phyloP scores from a whole-genome alignment of 2,329 filamentous ascomycete genomes.

The Hypoxylon sp. region DNA sequence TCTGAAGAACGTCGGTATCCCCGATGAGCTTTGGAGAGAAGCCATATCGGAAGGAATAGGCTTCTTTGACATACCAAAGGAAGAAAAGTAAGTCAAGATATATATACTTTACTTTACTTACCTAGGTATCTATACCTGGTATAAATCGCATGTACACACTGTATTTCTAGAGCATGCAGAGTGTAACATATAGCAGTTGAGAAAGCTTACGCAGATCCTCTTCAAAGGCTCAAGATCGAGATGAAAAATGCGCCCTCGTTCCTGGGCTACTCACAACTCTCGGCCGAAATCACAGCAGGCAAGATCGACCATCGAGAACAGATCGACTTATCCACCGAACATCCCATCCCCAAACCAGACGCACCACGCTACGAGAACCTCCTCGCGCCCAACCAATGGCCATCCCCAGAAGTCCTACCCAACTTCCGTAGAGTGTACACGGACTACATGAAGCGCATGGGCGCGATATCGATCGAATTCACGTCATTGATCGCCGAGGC shows the following conservation, averaged over 20 bases:
- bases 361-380: slow-evolving; percentile 79
- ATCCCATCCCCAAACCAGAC: slow-evolving; percentile 67
- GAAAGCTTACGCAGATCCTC: slow-evolving; percentile 1
- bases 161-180: not conserved
- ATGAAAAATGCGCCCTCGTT: slow-evolving; percentile 80
- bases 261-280: slow-evolving; percentile 72
- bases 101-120: no score
- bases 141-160: no score
- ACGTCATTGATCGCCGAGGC: slow-evolving; percentile 84
- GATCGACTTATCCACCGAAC: slow-evolving; percentile 84
- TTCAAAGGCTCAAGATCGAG: slow-evolving; percentile 67
- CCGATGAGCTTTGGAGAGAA: slow-evolving; percentile 68
- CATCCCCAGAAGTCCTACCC: slow-evolving; percentile 68
- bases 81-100: slow-evolving; percentile 73
- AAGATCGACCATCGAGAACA: slow-evolving; percentile 84
- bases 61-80: slow-evolving; percentile 79
- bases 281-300: slow-evolving; percentile 76
- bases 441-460: slow-evolving; percentile 81
- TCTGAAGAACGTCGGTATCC: slow-evolving; percentile 79
- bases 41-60: slow-evolving; percentile 73
- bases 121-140: not conserved
- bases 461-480: slow-evolving; percentile 74
- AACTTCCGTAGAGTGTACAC: slow-evolving; percentile 73
- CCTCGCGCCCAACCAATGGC: slow-evolving; percentile 83
- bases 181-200: not conserved